Evolutionary conservation across 202 grass and related monocot genomes (phyloP).

Genomic region (Carex arenaria): DNA sequence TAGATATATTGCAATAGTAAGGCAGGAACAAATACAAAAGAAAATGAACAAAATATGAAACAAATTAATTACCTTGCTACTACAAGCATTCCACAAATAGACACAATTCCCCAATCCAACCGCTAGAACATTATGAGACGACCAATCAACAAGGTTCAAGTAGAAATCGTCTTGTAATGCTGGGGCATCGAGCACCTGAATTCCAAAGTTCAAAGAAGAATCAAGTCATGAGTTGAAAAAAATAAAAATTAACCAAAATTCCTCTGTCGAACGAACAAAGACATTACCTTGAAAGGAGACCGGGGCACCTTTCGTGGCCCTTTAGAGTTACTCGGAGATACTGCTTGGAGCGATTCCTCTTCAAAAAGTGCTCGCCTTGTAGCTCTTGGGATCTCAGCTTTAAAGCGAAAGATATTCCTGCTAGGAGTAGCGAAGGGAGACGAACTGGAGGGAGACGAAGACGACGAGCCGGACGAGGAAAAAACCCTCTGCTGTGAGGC

Average conservation of each 20-base stretch:
- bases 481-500: slow-evolving; percentile 26
- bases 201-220: slow-evolving; percentile 3
- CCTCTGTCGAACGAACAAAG: neutral
- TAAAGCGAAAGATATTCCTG: slow-evolving; percentile 89
- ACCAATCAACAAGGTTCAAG: slow-evolving; percentile 97
- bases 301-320: slow-evolving; percentile 63
- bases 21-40: neutral
- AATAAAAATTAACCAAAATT: slow-evolving; percentile 6
- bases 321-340: slow-evolving; percentile 32
- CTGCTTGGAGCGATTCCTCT: slow-evolving; percentile 49
- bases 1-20: neutral
- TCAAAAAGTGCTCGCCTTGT: slow-evolving; percentile 60
- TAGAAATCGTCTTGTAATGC: slow-evolving; percentile 99
- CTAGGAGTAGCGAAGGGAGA: slow-evolving; percentile 38
- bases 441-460: slow-evolving; percentile 39
- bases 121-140: slow-evolving; percentile 78
- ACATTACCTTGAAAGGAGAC: slow-evolving; percentile 77
- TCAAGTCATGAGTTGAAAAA: neutral
- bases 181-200: slow-evolving; percentile 89
- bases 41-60: neutral
- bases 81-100: slow-evolving; percentile 97
- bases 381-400: slow-evolving; percentile 64
- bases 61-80: slow-evolving; percentile 58
- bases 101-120: slow-evolving; percentile 91
- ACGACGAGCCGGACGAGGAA: slow-evolving; percentile 61